phyloP scores from a whole-genome alignment of 2,329 filamentous ascomycete genomes.

The Macrophomina tecta region DNA sequence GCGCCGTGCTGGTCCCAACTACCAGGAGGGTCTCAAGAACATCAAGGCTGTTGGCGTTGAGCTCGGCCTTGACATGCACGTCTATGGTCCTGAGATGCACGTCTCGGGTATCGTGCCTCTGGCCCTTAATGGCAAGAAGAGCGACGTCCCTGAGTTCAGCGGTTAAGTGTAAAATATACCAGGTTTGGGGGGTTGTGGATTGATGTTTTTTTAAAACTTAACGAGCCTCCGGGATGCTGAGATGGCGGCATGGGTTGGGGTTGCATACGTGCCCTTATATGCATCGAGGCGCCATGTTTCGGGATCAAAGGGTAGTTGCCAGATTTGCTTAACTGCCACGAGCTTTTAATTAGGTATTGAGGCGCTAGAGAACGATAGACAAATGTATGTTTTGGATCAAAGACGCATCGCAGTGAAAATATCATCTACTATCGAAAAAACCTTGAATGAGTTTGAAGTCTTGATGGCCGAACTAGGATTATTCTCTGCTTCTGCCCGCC shows the following conservation, averaged over 20 bases:
- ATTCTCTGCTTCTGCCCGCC: too few species aligned
- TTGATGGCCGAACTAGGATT: too few species aligned
- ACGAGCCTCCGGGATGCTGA: slow-evolving; percentile 24
- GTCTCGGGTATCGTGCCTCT: slow-evolving; percentile 96
- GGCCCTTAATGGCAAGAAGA: slow-evolving; percentile 72
- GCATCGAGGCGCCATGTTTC: slow-evolving; percentile 24
- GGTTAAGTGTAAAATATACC: slow-evolving; percentile 43
- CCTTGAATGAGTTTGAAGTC: too few species aligned
- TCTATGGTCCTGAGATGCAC: slow-evolving; percentile 80
- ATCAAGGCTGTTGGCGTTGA: slow-evolving; percentile 97
- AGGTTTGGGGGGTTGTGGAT: slow-evolving; percentile 9
- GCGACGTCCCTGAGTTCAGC: slow-evolving; percentile 67
- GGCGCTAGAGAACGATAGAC: slow-evolving; percentile 26
- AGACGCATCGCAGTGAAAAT: too few species aligned
- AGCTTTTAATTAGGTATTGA: slow-evolving; percentile 19
- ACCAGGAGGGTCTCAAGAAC: slow-evolving; percentile 99
- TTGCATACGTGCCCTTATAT: slow-evolving; percentile 8
- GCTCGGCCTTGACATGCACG: slow-evolving; percentile 94
- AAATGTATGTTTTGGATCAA: slow-evolving; percentile 25
- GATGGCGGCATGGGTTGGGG: slow-evolving; percentile 13
- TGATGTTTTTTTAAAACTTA: slow-evolving; percentile 20
- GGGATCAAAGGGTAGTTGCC: slow-evolving; percentile 11
- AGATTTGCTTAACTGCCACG: slow-evolving; percentile 14
- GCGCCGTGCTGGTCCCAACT: slow-evolving; percentile 88
- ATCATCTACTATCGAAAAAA: too few species aligned